Base-by-base conservation (phyloP, 345 rosid genomes). In the Lepidium aucheri region DNA sequence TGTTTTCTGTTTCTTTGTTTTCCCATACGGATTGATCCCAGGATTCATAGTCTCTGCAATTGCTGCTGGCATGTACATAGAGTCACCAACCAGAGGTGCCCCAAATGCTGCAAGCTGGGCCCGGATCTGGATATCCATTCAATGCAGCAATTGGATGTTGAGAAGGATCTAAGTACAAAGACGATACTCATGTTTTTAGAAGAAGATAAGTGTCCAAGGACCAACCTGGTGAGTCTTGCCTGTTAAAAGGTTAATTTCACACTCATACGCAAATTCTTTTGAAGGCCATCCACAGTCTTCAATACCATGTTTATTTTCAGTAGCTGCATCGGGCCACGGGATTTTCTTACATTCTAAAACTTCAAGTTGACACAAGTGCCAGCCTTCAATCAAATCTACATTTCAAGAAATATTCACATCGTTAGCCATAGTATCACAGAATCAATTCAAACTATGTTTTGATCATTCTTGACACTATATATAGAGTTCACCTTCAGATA, bases 141-240 rank as follows among this genome's bases (percentile, higher is more conserved):
- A n/a, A n/a, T n/a, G n/a, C n/a, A n/a, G n/a, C n/a, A n/a, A n/a
- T n/a, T n/a, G n/a, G n/a, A n/a, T n/a, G n/a, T n/a, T n/a, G n/a
- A n/a, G n/a, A 45, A 45, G 5, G 2, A 45, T 17, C 13, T 1
- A 17, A 16, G 13, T 17, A 17, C 18, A 3, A 17, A 44, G 13
- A 52, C 3, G 68, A 22, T 39, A 50, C 20, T 14, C 33, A 9
- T 61, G 55, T 61, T 53, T 16, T 32, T n/a, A 1, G 18, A 39
- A 15, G 42, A n/a, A n/a, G n/a, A n/a, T n/a, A 38, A 51, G 12
- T 46, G 60, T 39, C 9, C 15, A 70, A 49, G 57, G 41, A 60
- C 67, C 2, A 3, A 89, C 96, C 96, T 92, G 98, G 77, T 89
- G 97, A 60, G 98, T 92, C n/a, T 83, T 84, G 28, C 98, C 98